phyloP scores from a whole-genome alignment of 495 filamentous ascomycete genomes.

The Tetracladium setigerum region DNA sequence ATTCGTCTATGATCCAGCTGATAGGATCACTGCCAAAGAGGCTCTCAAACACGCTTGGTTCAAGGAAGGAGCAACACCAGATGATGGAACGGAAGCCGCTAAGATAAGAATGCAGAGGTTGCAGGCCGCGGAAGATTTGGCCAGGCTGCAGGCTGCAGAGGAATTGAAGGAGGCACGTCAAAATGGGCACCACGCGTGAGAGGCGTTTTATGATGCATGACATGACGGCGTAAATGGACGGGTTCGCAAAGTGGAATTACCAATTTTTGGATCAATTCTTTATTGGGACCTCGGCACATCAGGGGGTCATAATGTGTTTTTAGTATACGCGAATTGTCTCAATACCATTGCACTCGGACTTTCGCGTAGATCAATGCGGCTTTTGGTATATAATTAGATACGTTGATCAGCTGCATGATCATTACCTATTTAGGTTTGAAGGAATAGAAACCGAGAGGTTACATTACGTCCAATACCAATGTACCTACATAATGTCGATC shows the following conservation, averaged over 20 bases:
- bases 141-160: background rate
- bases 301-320: constrained; percentile 14
- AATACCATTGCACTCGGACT: too few relatives aligned
- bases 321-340: too few relatives aligned
- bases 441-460: too few relatives aligned
- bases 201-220: constrained; percentile 17
- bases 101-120: constrained; percentile 56
- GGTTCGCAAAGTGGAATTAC: constrained; percentile 10
- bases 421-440: too few relatives aligned
- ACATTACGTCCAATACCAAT: too few relatives aligned
- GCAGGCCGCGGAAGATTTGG: constrained; percentile 17
- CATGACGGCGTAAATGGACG: constrained; percentile 20
- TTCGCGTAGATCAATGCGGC: too few relatives aligned
- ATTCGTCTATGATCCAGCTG: constrained; percentile 89
- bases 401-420: too few relatives aligned
- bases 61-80: constrained; percentile 64
- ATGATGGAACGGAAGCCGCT: constrained; percentile 91
- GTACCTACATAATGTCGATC: too few relatives aligned
- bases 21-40: constrained; percentile 84
- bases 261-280: constrained; percentile 12
- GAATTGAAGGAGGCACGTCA: background rate
- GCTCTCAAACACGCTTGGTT: constrained; percentile 95
- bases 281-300: constrained; percentile 14
- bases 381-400: too few relatives aligned
- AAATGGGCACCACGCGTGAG: constrained; percentile 17